These are phyloP conservation scores for Yamadazyma aaseri DNA, from an alignment of 1,139 yeast genomes.

Conservation along the genomic window DNA sequence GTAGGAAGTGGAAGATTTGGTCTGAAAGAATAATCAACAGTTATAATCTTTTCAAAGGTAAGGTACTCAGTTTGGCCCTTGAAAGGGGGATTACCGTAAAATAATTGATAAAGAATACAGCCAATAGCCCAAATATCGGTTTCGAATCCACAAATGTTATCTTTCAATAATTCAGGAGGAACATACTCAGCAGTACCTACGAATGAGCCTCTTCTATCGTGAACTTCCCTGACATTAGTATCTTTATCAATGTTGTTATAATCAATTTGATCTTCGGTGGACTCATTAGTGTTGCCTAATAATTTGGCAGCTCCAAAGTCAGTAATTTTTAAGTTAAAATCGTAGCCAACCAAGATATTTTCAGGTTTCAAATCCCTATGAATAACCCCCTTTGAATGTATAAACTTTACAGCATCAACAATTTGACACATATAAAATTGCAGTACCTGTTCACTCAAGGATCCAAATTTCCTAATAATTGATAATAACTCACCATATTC, in stretches of 20 bases:
- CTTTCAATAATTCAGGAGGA: constrained; percentile 86
- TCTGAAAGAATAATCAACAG: constrained; percentile 77
- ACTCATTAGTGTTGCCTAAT: constrained; percentile 46
- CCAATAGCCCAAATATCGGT: constrained; percentile 98
- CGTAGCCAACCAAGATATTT: constrained; percentile 75
- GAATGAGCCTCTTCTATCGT: constrained; percentile 64
- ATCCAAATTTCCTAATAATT: constrained; percentile 72
- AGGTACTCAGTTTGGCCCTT: constrained; percentile 93
- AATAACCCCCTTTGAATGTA: constrained; percentile 81
- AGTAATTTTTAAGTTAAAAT: constrained; percentile 85
- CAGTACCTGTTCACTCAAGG: constrained; percentile 73
- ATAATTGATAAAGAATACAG: constrained; percentile 88
- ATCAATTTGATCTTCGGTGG: constrained; percentile 32
- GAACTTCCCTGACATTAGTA: constrained; percentile 4
- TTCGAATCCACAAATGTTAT: constrained; percentile 80
- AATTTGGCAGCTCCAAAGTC: constrained; percentile 98
- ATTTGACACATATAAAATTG: constrained; percentile 76
- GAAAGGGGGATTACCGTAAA: constrained; percentile 94
- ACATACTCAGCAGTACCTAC: constrained; percentile 69
- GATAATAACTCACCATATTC: constrained; percentile 75
- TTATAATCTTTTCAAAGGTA: constrained; percentile 90
- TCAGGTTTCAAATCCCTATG: constrained; percentile 97
- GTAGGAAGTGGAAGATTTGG: constrained; percentile 69
- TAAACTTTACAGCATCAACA: constrained; percentile 80
- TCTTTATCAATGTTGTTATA: constrained; percentile 27